Base-by-base conservation (phyloP, 306 rosid genomes). In the Prunus salicina region DNA sequence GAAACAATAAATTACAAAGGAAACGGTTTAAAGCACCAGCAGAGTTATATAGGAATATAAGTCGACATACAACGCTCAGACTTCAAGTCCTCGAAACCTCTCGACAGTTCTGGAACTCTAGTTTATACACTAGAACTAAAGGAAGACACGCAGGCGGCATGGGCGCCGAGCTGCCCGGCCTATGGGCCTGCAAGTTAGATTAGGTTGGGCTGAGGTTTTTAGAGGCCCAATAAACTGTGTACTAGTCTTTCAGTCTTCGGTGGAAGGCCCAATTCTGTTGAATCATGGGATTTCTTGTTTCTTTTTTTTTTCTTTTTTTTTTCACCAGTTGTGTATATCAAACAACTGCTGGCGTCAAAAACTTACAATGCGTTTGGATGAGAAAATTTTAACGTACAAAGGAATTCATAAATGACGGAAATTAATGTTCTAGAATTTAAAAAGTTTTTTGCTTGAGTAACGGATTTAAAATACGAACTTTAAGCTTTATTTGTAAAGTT, bases 51-150 rank as follows among this genome's bases (percentile, higher is more conserved):
- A 72, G 30, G 16, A n/a, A 0, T 7, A 18, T 16, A n/a, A 18
- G 25, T 56, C 12, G 45, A 8, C 20, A 45, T 34, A 1, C 18
- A 5, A 67, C 16, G 69, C 28, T 60, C 38, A 13, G 28, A 60
- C 47, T 43, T 16, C 20, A n/a, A 18, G 66, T 38, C 43, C 77
- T 46, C 14, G 77, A 60, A 73, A 9, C 45, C 28, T 60, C 77
- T 28, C 0, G 69, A 18, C 1, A 5, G 46, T 2, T 27, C 77
- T 60, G 69, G 77, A 73, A 18, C 19, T 22, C 22, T 8, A 34
- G 43, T 30, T 16, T 34, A 16, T 2, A 0, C 16, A 1, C 16
- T 24, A 4, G 2, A 1, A 13, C 66, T 7, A 4, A 12, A 34
- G 2, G 24, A 56, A 57, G 52, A 71, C 34, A 20, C 28, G 6